Percentiles rank a stretch among this genome's conserved stretches.
phyloP scores from a whole-genome alignment of 345 rosid genomes.

The Acer campestre region DNA sequence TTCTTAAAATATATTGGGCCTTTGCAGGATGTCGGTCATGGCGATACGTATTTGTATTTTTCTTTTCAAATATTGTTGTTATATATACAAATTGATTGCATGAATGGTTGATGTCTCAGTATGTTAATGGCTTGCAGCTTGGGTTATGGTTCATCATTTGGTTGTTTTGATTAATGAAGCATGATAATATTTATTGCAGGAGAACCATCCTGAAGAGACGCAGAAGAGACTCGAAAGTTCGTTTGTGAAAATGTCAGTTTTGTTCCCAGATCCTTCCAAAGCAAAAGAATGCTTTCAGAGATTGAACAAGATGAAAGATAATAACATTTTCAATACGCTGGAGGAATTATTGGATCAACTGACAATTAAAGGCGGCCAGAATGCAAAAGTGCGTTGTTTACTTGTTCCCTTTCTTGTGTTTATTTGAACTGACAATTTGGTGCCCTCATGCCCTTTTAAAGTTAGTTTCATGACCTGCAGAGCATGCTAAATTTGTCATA shows the following conservation, averaged over 20 bases:
- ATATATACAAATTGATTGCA: background rate
- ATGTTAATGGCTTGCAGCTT: background rate
- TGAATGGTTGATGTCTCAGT: background rate
- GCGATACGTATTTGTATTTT: background rate
- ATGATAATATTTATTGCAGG: slow-evolving; percentile 48
- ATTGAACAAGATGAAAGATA: slow-evolving; percentile 66
- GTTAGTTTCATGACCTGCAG: background rate
- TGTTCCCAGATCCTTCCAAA: slow-evolving; percentile 71
- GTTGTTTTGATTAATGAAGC: slow-evolving; percentile 11
- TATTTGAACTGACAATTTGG: slow-evolving; percentile 9
- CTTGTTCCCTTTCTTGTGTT: slow-evolving; percentile 12
- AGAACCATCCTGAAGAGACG: slow-evolving; percentile 47
- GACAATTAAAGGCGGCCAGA: slow-evolving; percentile 41
- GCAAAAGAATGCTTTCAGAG: slow-evolving; percentile 73
- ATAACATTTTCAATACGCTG: slow-evolving; percentile 53
- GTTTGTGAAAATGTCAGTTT: slow-evolving; percentile 71
- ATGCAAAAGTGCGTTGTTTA: slow-evolving; percentile 44
- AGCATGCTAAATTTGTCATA: background rate
- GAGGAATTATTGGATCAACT: slow-evolving; percentile 54
- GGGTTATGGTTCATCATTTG: slow-evolving; percentile 1
- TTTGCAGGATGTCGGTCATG: background rate
- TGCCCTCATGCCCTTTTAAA: background rate
- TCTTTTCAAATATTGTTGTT: background rate
- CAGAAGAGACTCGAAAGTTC: slow-evolving; percentile 43
- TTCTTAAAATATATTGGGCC: background rate